Evolutionary conservation across 1,139 yeast genomes (phyloP).

Genomic region (Sugiyamaella pinicola): DNA sequence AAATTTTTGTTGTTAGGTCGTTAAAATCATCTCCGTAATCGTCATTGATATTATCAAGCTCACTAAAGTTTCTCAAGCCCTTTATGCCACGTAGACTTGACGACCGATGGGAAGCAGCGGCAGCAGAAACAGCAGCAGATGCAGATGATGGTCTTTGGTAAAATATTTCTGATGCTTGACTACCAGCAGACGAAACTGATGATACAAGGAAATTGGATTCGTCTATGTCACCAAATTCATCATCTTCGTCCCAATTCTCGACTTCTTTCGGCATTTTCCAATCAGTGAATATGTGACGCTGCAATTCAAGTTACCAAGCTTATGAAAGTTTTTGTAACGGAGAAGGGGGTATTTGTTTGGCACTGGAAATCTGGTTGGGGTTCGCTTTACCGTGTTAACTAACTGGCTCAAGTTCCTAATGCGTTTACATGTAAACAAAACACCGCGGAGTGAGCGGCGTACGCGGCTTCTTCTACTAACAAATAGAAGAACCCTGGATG

Average conservation of each 20-base stretch:
- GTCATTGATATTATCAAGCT: slow-evolving; percentile 3
- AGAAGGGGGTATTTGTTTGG: neutral
- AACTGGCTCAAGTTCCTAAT: slow-evolving; percentile 5
- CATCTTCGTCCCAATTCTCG: slow-evolving; percentile 25
- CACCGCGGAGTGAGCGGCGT: slow-evolving; percentile 2
- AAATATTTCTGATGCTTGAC: slow-evolving; percentile 14
- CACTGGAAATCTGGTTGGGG: neutral
- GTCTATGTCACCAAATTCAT: slow-evolving; percentile 32
- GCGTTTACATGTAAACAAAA: slow-evolving; percentile 12
- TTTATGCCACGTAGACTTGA: neutral
- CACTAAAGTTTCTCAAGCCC: slow-evolving; percentile 8
- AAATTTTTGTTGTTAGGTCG: slow-evolving; percentile 17
- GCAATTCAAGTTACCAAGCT: too few species aligned
- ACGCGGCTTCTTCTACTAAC: neutral
- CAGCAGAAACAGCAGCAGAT: neutral
- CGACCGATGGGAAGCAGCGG: slow-evolving; percentile 2
- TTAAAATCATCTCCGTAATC: slow-evolving; percentile 17
- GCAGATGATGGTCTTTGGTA: slow-evolving; percentile 18
- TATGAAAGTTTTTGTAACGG: too few species aligned
- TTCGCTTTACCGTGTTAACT: neutral
- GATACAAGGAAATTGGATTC: slow-evolving; percentile 23
- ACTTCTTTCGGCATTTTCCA: neutral
- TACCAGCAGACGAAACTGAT: slow-evolving; percentile 27
- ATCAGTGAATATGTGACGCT: too few species aligned
- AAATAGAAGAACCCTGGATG: too few species aligned